These are phyloP conservation scores for Adiantum capillusveneris DNA, from an alignment of 75 land plant species.

Conservation along the genomic window DNA sequence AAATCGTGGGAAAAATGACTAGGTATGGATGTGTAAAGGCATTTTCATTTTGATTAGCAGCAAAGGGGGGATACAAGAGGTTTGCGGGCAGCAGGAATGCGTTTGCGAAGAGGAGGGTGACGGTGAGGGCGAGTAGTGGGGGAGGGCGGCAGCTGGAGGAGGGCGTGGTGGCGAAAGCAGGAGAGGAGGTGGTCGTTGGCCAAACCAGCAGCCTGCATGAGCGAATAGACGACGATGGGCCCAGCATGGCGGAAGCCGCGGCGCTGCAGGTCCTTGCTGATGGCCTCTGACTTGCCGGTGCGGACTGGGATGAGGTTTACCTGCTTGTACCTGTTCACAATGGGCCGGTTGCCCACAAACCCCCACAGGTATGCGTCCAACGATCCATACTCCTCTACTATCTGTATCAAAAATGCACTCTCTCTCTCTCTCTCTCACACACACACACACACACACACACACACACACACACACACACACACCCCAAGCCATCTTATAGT, in stretches of 20 bases:
- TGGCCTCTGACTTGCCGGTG: conserved; percentile 56
- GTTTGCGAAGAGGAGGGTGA: no score
- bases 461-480: no score
- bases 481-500: no score
- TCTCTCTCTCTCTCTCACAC: no score
- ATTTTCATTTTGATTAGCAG: no score
- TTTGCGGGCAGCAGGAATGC: no score
- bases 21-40: no score
- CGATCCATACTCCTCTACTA: conserved; percentile 47
- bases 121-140: no score
- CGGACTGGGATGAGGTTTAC: conserved; percentile 47
- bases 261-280: conserved; percentile 49
- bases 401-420: no score
- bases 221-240: conserved; percentile 54
- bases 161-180: conserved; percentile 38
- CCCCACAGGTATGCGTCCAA: conserved; percentile 56
- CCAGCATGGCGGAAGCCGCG: conserved; percentile 54
- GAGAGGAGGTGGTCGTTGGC: conserved; percentile 51
- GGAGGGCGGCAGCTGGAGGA: neutral
- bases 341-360: conserved; percentile 46
- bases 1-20: no score
- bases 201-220: conserved; percentile 71
- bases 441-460: no score
- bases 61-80: no score
- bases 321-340: conserved; percentile 35